Evolutionary conservation across 1,284 basidiomycete genomes (phyloP).

Genomic region (Waitea zeae): DNA sequence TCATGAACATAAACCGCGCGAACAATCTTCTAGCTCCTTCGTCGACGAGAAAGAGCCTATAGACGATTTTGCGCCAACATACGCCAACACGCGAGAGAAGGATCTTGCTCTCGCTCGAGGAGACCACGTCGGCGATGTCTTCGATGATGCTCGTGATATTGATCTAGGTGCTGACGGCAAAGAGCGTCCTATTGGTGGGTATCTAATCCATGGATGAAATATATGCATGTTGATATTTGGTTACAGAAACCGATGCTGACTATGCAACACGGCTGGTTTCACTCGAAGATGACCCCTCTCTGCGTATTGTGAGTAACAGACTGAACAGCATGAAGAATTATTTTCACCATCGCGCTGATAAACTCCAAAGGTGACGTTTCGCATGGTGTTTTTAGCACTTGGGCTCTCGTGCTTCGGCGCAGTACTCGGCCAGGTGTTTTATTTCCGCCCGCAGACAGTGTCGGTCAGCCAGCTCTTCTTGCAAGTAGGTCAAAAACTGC

Average conservation of each 20-base stretch:
- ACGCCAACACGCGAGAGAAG: too few relatives aligned
- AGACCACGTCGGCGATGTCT: slow-evolving; percentile 15
- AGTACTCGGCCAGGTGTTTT: slow-evolving; percentile 5
- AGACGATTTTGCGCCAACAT: too few relatives aligned
- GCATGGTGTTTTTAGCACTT: neutral
- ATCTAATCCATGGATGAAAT: neutral
- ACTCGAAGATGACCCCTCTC: slow-evolving; percentile 37
- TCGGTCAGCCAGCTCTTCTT: slow-evolving; percentile 39
- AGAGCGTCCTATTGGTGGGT: slow-evolving; percentile 21
- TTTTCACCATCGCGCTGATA: too few relatives aligned
- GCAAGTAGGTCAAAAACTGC: too few relatives aligned
- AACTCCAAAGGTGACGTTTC: too few relatives aligned
- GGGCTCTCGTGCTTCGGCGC: neutral
- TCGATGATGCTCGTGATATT: slow-evolving; percentile 17
- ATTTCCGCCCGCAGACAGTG: slow-evolving; percentile 34
- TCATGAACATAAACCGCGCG: too few relatives aligned
- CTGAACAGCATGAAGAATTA: too few relatives aligned
- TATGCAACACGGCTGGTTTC: slow-evolving; percentile 30
- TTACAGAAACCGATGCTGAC: slow-evolving; percentile 24
- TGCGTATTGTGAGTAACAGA: slow-evolving; percentile 30
- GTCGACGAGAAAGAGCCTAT: too few relatives aligned
- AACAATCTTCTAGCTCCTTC: too few relatives aligned
- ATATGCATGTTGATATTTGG: neutral
- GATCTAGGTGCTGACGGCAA: slow-evolving; percentile 20
- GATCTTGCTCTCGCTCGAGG: too few relatives aligned